phyloP scores from a whole-genome alignment of 2,329 filamentous ascomycete genomes.

The Dothideomycetidae sp. region DNA sequence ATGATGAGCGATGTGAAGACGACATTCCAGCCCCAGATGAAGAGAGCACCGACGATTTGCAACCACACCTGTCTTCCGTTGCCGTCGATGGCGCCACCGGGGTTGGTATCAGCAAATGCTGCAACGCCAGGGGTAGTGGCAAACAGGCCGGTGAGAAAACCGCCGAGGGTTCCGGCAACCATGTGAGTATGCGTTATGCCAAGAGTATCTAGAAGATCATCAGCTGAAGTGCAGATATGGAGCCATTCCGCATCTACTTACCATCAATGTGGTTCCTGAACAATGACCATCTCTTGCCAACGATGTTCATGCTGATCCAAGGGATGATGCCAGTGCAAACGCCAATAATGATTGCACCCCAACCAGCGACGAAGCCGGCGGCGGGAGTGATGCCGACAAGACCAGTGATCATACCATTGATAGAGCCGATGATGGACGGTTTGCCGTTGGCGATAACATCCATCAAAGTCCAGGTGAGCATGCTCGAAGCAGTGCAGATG shows the following conservation, averaged over 20 bases:
- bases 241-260: too few relatives aligned
- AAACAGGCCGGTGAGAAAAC: conserved; percentile 34
- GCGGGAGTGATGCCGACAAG: conserved; percentile 39
- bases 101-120: conserved; percentile 32
- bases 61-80: conserved; percentile 37
- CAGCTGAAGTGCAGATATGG: too few relatives aligned
- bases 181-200: conserved; percentile 37
- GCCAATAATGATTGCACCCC: conserved; percentile 37
- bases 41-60: conserved; percentile 35
- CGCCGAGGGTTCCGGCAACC: conserved; percentile 33
- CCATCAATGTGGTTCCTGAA: conserved; percentile 40
- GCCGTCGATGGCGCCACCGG: conserved; percentile 36
- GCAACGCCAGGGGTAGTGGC: conserved; percentile 33
- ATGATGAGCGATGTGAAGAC: conserved; percentile 38
- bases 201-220: conserved; percentile 34
- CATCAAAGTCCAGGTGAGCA: conserved; percentile 33
- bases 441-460: conserved; percentile 36
- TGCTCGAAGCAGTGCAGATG: conserved; percentile 34
- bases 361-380: conserved; percentile 37
- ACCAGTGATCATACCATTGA: conserved; percentile 39
- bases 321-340: conserved; percentile 31
- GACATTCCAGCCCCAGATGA: conserved; percentile 37
- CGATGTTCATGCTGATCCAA: conserved; percentile 37
- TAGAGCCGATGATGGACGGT: conserved; percentile 36
- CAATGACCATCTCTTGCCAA: conserved; percentile 37